Conservation (phyloP, 805 yeast species). For the Tetrapisispora namnaoensis region DNA sequence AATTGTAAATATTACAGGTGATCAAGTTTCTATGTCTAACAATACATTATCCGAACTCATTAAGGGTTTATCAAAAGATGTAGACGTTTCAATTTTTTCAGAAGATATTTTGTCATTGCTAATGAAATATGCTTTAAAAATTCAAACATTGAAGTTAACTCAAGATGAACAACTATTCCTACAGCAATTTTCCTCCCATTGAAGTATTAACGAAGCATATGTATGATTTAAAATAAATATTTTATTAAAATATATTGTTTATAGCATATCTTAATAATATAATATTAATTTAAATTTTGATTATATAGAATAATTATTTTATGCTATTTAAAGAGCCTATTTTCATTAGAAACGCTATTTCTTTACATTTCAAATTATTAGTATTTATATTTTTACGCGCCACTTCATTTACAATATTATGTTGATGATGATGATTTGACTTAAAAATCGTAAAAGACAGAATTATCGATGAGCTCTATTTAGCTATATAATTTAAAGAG, state of each 20-base stretch:
- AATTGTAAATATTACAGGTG: slow-evolving; percentile 34
- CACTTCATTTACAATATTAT: background rate
- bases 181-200: slow-evolving; percentile 15
- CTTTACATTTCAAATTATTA: too few species aligned
- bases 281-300: background rate
- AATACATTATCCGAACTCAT: slow-evolving; percentile 20
- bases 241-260: too few species aligned
- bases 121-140: slow-evolving; percentile 15
- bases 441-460: too few species aligned
- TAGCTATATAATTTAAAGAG: too few species aligned
- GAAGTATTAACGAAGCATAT: background rate
- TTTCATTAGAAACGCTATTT: background rate
- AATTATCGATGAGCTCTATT: too few species aligned
- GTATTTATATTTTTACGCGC: background rate
- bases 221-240: background rate
- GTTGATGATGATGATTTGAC: background rate
- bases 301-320: background rate
- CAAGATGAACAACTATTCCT: slow-evolving; percentile 20
- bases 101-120: slow-evolving; percentile 23
- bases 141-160: slow-evolving; percentile 15
- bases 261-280: too few species aligned
- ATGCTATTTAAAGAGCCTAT: too few species aligned
- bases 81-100: slow-evolving; percentile 22
- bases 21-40: slow-evolving; percentile 12
- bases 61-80: slow-evolving; percentile 21